Percentiles rank a stretch among this genome's conserved stretches.
Evolutionary conservation across 345 rosid genomes (phyloP).

Genomic region (Melaleuca quinquenervia): DNA sequence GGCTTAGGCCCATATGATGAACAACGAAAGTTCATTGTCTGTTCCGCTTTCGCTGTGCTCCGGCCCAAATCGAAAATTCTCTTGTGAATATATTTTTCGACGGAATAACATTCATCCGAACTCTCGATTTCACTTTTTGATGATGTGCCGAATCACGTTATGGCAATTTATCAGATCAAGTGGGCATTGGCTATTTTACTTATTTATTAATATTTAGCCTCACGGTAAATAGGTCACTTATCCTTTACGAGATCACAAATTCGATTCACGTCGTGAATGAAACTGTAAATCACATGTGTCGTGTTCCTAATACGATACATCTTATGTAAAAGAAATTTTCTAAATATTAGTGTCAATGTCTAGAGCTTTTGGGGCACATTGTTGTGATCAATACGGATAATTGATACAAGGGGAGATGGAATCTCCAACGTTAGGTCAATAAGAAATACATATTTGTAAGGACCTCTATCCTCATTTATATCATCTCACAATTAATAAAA

Average conservation of each 20-base stretch:
- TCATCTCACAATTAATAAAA: neutral
- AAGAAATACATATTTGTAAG: accelerated
- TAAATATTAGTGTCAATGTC: accelerated
- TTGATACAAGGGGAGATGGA: neutral
- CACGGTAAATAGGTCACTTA: neutral
- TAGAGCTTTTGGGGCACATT: neutral
- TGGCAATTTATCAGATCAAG: neutral
- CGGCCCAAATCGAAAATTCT: neutral
- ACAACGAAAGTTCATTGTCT: neutral
- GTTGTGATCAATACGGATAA: neutral
- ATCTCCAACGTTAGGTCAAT: neutral
- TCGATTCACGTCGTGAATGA: neutral
- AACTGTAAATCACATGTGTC: accelerated
- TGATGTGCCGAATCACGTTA: neutral
- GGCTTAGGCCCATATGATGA: neutral
- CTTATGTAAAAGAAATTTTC: accelerated
- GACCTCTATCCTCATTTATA: accelerated
- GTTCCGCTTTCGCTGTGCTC: neutral
- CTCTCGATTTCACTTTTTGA: neutral
- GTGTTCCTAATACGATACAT: accelerated
- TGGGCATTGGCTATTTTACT: neutral
- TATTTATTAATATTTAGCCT: neutral
- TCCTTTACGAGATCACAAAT: neutral
- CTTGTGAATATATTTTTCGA: neutral
- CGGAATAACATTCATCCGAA: neutral